phyloP scores from a whole-genome alignment of 352 stramenopile genomes.

The Phytopythium aichiense region DNA sequence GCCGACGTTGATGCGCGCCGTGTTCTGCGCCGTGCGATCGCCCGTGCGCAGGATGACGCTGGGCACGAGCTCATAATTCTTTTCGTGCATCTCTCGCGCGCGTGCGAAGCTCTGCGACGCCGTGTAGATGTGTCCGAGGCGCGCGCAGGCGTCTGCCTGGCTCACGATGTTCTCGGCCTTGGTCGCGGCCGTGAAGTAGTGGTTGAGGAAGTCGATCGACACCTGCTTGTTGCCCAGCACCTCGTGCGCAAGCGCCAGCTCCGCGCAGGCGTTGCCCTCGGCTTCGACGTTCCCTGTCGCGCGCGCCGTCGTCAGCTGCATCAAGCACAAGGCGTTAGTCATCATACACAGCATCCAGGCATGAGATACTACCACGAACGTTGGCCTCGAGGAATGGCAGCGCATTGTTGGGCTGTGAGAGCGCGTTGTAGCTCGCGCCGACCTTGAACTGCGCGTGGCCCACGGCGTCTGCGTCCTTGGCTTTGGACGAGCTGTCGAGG shows the following conservation, averaged over 20 bases:
- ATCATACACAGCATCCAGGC: no score
- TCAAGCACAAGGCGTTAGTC: neutral
- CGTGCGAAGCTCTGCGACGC: conserved; percentile 70
- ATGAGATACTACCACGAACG: conserved; percentile 16
- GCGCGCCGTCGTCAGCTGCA: conserved; percentile 47
- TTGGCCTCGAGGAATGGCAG: conserved; percentile 84
- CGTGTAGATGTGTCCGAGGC: conserved; percentile 85
- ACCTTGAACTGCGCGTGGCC: conserved; percentile 71
- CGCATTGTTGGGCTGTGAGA: conserved; percentile 54
- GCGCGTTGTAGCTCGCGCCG: conserved; percentile 67
- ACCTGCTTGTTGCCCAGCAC: conserved; percentile 72
- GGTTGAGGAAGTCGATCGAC: conserved; percentile 86
- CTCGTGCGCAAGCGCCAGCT: conserved; percentile 87
- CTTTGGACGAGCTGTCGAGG: conserved; percentile 63
- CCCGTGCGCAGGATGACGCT: conserved; percentile 32
- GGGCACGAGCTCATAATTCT: conserved; percentile 85
- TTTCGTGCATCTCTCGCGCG: conserved; percentile 87
- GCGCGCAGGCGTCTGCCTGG: conserved; percentile 82
- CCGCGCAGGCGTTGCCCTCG: conserved; percentile 82
- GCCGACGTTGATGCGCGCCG: conserved; percentile 62
- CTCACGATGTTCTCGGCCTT: conserved; percentile 82
- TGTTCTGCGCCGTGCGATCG: conserved; percentile 52
- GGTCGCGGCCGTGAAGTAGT: conserved; percentile 76
- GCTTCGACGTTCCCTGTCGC: conserved; percentile 58
- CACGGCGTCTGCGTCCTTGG: conserved; percentile 53